phyloP scores from a whole-genome alignment of 2,329 filamentous ascomycete species.

The Cladophialophora chaetospira region DNA sequence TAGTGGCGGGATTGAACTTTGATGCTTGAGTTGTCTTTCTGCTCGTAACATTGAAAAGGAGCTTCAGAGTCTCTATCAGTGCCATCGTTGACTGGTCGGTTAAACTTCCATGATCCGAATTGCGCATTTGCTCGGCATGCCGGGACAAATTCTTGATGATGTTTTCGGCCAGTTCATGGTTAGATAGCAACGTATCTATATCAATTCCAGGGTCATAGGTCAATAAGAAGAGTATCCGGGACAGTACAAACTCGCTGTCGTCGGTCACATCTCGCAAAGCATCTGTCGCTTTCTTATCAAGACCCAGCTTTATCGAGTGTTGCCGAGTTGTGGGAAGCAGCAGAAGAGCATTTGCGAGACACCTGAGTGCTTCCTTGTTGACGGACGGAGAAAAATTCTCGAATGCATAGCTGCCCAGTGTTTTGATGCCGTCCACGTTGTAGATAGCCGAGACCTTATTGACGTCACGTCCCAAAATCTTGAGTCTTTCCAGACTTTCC shows the following conservation, averaged over 20 bases:
- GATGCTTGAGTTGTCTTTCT: conserved; percentile 64
- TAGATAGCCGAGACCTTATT: conserved; percentile 79
- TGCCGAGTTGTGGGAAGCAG: conserved; percentile 69
- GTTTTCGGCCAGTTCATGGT: conserved; percentile 67
- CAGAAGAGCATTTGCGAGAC: conserved; percentile 81
- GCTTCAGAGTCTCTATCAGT: conserved; percentile 78
- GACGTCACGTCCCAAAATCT: conserved; percentile 74
- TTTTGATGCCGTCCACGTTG: conserved; percentile 73
- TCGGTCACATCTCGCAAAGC: conserved; percentile 70
- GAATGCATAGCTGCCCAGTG: conserved; percentile 73
- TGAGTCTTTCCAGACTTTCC: conserved; percentile 63
- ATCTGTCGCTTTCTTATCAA: conserved; percentile 67
- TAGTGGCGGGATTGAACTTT: conserved; percentile 68
- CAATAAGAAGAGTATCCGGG: conserved; percentile 76
- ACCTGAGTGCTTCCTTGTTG: conserved; percentile 75
- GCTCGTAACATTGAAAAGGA: conserved; percentile 86
- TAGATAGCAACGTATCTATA: conserved; percentile 64
- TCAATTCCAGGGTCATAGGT: conserved; percentile 76
- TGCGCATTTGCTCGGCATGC: conserved; percentile 61
- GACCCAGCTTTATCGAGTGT: conserved; percentile 70
- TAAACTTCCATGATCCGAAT: conserved; percentile 38
- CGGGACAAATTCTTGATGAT: conserved; percentile 70
- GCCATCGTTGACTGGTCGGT: conserved; percentile 63
- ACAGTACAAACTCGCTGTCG: conserved; percentile 84
- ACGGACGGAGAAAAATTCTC: conserved; percentile 63